Conservation (phyloP, 139 green algal genomes). For the Diplosphaera chodatii region DNA sequence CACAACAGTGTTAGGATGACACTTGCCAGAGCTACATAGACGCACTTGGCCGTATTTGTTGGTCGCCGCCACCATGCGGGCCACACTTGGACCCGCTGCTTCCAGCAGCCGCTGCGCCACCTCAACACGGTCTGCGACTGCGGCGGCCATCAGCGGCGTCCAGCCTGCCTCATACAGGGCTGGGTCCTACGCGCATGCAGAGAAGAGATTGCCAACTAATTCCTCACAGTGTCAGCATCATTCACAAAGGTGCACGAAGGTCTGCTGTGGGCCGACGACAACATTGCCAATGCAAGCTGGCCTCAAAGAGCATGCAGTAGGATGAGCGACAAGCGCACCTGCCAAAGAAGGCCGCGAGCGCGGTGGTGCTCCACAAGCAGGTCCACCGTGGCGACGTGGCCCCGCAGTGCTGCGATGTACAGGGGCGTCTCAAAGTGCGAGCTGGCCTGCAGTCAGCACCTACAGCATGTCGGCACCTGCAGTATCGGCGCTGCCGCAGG, state of each 20-base stretch:
- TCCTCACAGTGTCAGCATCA: too few relatives aligned
- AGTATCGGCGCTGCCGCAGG: too few relatives aligned
- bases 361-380: conserved; percentile 55
- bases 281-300: too few relatives aligned
- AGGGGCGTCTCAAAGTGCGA: conserved; percentile 54
- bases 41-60: conserved; percentile 49
- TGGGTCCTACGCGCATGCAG: too few relatives aligned
- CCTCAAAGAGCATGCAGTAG: too few relatives aligned
- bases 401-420: conserved; percentile 82
- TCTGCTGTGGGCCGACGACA: too few relatives aligned
- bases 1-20: too few relatives aligned
- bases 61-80: conserved; percentile 22
- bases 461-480: too few relatives aligned
- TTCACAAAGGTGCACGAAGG: too few relatives aligned
- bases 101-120: conserved; percentile 45
- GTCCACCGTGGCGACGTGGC: conserved; percentile 54
- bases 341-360: conserved; percentile 47
- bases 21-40: too few relatives aligned
- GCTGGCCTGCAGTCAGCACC: not conserved
- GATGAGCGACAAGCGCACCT: conserved; percentile 23
- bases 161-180: conserved; percentile 72
- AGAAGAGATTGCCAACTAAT: too few relatives aligned
- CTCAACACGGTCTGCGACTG: conserved; percentile 50
- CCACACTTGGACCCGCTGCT: conserved; percentile 30
- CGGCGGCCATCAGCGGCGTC: conserved; percentile 84